Percentiles rank a stretch among this genome's conserved stretches.
Conservation (phyloP, 2,329 filamentous ascomycete species). For the Tolypocladium capitatum region DNA sequence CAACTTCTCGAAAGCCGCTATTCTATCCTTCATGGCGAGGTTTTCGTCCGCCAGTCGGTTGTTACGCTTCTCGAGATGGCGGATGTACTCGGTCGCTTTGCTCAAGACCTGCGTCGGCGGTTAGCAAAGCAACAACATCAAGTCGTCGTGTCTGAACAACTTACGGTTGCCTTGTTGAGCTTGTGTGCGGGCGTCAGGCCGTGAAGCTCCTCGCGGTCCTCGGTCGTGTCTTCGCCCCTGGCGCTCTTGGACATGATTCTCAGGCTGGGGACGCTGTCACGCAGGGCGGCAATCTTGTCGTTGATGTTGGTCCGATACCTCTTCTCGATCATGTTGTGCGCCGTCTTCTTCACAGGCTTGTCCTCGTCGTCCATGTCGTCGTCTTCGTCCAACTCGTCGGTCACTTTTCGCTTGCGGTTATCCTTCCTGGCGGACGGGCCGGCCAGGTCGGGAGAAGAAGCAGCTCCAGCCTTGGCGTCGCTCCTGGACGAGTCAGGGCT, state of each 20-base stretch:
- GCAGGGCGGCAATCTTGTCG: slow-evolving; percentile 85
- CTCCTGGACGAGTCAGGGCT: slow-evolving; percentile 44
- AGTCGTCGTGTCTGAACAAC: neutral
- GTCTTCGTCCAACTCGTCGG: slow-evolving; percentile 36
- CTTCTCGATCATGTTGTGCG: slow-evolving; percentile 98
- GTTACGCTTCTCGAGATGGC: slow-evolving; percentile 84
- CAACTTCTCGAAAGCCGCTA: slow-evolving; percentile 65
- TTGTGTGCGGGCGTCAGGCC: slow-evolving; percentile 82
- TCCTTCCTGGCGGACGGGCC: slow-evolving; percentile 28
- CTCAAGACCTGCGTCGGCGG: slow-evolving; percentile 50
- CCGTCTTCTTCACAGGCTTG: slow-evolving; percentile 67
- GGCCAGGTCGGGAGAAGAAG: slow-evolving; percentile 47
- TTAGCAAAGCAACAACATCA: neutral
- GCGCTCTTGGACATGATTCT: slow-evolving; percentile 68
- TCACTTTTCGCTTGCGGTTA: slow-evolving; percentile 57
- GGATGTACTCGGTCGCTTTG: slow-evolving; percentile 93
- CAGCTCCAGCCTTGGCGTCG: slow-evolving; percentile 29
- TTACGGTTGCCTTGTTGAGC: slow-evolving; percentile 87
- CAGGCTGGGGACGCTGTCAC: slow-evolving; percentile 84
- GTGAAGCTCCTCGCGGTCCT: slow-evolving; percentile 61
- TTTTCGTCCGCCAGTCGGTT: slow-evolving; percentile 74
- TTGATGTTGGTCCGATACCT: slow-evolving; percentile 92
- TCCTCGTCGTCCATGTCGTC: slow-evolving; percentile 46
- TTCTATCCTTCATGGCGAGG: slow-evolving; percentile 59
- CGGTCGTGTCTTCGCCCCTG: slow-evolving; percentile 52